Percentiles rank a stretch among this genome's conserved stretches.
Conservation (phyloP, 2,329 filamentous ascomycete species). For the Ophiostoma angusticollis region DNA sequence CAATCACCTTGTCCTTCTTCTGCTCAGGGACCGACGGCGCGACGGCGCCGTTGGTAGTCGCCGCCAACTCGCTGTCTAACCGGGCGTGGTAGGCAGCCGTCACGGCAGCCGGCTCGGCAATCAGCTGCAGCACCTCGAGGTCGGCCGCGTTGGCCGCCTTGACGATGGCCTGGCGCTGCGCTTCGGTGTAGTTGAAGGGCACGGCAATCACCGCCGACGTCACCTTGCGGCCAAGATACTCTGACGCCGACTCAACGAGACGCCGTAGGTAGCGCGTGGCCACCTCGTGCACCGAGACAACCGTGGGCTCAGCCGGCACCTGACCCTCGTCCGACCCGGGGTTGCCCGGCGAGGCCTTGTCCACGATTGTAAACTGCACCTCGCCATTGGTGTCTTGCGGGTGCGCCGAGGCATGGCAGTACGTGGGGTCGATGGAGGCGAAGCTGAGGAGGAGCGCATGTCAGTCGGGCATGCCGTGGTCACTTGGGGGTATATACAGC, state of each 20-base stretch:
- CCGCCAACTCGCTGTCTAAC: constrained; percentile 62
- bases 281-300: constrained; percentile 65
- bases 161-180: constrained; percentile 69
- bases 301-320: constrained; percentile 38
- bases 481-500: background rate
- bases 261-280: constrained; percentile 75
- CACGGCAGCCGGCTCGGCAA: constrained; percentile 80
- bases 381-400: constrained; percentile 60
- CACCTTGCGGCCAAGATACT: constrained; percentile 74
- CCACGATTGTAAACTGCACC: constrained; percentile 72
- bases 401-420: constrained; percentile 87
- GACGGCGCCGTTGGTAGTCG: constrained; percentile 84
- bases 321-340: constrained; percentile 21
- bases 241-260: constrained; percentile 69
- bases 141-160: constrained; percentile 68
- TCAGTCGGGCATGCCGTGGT: background rate
- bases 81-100: constrained; percentile 85
- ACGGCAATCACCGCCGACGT: constrained; percentile 91
- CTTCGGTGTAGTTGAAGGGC: constrained; percentile 83
- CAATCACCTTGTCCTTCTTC: constrained; percentile 72
- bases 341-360: constrained; percentile 49
- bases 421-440: constrained; percentile 91
- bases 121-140: constrained; percentile 83
- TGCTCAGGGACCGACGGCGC: constrained; percentile 63
- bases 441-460: constrained; percentile 46